A percentile compares a stretch with the other conserved stretches of the same genome.
Conservation (phyloP, 106 monocot species). For the Vanilla planifolia region DNA sequence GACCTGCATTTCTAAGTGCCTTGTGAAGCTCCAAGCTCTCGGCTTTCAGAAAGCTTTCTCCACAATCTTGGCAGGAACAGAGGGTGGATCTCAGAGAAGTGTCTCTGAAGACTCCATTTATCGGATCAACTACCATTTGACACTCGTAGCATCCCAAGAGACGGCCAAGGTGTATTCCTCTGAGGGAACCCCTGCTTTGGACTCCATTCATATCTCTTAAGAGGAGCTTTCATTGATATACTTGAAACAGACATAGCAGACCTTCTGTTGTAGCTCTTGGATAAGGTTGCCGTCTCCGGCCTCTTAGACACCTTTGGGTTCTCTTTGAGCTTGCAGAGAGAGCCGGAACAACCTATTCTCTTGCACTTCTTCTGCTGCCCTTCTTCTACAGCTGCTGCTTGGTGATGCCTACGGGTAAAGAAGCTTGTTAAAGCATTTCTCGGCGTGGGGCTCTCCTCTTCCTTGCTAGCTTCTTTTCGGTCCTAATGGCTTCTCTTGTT, state of each 20-base stretch:
- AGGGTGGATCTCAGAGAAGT: conserved; percentile 46
- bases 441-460: conserved; percentile 10
- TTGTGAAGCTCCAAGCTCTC: conserved; percentile 75
- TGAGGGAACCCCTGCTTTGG: conserved; percentile 75
- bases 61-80: conserved; percentile 62
- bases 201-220: conserved; percentile 29
- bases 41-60: conserved; percentile 71
- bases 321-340: conserved; percentile 40
- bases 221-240: conserved; percentile 23
- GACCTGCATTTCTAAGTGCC: conserved; percentile 72
- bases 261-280: conserved; percentile 17
- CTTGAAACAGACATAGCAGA: background rate
- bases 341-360: conserved; percentile 45
- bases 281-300: conserved; percentile 9
- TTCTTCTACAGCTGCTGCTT: background rate
- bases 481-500: conserved; percentile 12
- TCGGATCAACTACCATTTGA: conserved; percentile 45
- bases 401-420: conserved; percentile 42
- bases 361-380: conserved; percentile 15
- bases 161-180: conserved; percentile 63
- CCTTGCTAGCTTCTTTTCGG: conserved; percentile 3
- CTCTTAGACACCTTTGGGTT: conserved; percentile 17
- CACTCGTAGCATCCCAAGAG: conserved; percentile 86
- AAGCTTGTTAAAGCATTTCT: conserved; percentile 25
- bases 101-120: conserved; percentile 30